Evolutionary conservation across 495 filamentous ascomycete genomes (phyloP).

Genomic region (Neurospora hispaniola): DNA sequence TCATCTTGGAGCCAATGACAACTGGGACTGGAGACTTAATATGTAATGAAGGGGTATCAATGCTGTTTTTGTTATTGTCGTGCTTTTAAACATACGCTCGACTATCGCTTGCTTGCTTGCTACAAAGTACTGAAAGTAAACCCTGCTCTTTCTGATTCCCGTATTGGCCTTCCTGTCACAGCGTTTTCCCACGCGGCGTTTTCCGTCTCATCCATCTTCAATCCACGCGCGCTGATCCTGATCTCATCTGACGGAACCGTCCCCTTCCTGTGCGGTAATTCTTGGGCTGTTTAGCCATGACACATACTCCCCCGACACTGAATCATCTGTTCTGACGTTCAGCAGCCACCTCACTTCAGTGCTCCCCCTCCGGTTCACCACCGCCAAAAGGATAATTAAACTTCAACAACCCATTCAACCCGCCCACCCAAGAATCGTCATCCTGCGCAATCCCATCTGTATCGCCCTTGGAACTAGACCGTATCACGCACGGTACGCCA

Average conservation of each 20-base stretch:
- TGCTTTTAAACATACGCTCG: neutral
- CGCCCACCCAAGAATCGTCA: slow-evolving; percentile 92
- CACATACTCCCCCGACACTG: neutral
- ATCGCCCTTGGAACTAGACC: slow-evolving; percentile 31
- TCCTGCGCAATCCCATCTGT: slow-evolving; percentile 44
- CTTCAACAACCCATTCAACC: slow-evolving; percentile 86
- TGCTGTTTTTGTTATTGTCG: neutral
- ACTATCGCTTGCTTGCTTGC: neutral
- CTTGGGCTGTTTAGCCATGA: too few relatives aligned
- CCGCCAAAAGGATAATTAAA: slow-evolving; percentile 93
- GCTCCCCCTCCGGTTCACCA: slow-evolving; percentile 30
- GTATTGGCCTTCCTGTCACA: neutral
- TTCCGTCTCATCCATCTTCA: neutral
- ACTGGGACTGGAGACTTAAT: too few relatives aligned
- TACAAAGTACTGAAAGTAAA: too few relatives aligned
- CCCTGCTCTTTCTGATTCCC: neutral
- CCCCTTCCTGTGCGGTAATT: too few relatives aligned
- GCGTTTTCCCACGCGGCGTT: too few relatives aligned
- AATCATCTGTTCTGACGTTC: neutral
- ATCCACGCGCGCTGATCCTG: neutral
- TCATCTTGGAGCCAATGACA: too few relatives aligned
- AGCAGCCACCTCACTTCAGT: neutral
- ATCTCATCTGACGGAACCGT: neutral
- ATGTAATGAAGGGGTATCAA: neutral
- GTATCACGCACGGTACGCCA: slow-evolving; percentile 61